Percentiles rank a stretch among this genome's conserved stretches.
phyloP scores from a whole-genome alignment of 306 rosid species.

The Glycine tomentella region DNA sequence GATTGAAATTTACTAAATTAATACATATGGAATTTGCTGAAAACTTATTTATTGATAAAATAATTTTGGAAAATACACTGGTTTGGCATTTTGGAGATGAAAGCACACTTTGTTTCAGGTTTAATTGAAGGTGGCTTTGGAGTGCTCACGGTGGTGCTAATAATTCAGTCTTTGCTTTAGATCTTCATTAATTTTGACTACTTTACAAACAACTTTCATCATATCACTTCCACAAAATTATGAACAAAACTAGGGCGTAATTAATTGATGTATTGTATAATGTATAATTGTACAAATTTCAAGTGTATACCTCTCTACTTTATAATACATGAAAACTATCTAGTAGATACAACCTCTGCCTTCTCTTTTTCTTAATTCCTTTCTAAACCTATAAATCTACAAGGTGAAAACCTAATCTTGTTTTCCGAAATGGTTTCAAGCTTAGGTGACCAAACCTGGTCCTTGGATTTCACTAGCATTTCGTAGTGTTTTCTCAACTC shows the following conservation, averaged over 20 bases:
- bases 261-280: background rate
- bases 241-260: background rate
- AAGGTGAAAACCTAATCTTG: constrained; percentile 67
- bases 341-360: background rate
- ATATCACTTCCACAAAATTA: background rate
- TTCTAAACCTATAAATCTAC: constrained; percentile 65
- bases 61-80: no score
- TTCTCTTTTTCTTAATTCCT: constrained; percentile 59
- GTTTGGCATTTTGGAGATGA: no score
- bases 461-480: constrained; percentile 75
- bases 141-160: background rate
- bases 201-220: background rate
- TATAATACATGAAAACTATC: background rate
- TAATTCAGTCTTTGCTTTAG: background rate
- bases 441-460: constrained; percentile 83
- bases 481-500: constrained; percentile 84
- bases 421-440: constrained; percentile 81
- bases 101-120: no score
- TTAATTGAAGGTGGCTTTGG: no score
- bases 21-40: no score
- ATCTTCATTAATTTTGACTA: background rate
- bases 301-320: background rate
- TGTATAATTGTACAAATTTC: background rate
- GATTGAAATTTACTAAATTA: no score
- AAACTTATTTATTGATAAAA: no score